Percentiles rank a stretch among this genome's conserved stretches.
Evolutionary conservation across 805 yeast genomes (phyloP).

Genomic region (Komagataella populi): DNA sequence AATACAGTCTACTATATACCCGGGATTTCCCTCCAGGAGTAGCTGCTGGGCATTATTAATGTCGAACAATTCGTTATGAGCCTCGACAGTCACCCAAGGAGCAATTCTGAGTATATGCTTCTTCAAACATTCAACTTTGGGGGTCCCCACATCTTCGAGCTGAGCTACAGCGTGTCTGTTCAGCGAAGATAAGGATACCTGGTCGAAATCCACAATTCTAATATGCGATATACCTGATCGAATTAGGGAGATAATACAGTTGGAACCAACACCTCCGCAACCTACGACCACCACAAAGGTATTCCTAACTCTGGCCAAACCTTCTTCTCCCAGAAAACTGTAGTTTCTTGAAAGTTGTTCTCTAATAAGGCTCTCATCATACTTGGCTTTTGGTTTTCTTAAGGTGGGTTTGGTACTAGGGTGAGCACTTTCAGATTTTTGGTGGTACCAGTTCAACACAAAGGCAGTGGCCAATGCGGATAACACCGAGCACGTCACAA

Average conservation of each 20-base stretch:
- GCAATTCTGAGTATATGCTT: slow-evolving; percentile 60
- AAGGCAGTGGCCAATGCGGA: not conserved
- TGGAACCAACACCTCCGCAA: slow-evolving; percentile 98
- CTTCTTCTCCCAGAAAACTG: slow-evolving; percentile 82
- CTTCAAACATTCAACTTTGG: slow-evolving; percentile 75
- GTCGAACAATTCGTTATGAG: slow-evolving; percentile 68
- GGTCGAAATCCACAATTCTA: slow-evolving; percentile 87
- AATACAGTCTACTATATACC: slow-evolving; percentile 84
- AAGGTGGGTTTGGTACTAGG: not conserved
- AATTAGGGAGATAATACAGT: slow-evolving; percentile 84
- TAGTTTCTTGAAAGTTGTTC: slow-evolving; percentile 92
- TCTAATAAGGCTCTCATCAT: slow-evolving; percentile 60
- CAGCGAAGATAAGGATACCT: slow-evolving; percentile 81
- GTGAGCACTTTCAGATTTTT: not conserved
- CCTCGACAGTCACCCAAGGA: slow-evolving; percentile 88
- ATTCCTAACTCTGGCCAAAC: slow-evolving; percentile 57
- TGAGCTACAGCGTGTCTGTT: slow-evolving; percentile 93
- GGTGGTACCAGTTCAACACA: not conserved
- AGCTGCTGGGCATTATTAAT: slow-evolving; percentile 50
- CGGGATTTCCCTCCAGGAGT: slow-evolving; percentile 43
- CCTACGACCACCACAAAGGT: slow-evolving; percentile 75
- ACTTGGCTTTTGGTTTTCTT: slow-evolving; percentile 4
- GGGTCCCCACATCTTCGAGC: slow-evolving; percentile 80
- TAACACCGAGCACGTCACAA: not conserved
- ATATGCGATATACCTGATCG: slow-evolving; percentile 80